Evolutionary conservation across 345 rosid genomes (phyloP).

Genomic region (Eucalyptus lansdowneana): DNA sequence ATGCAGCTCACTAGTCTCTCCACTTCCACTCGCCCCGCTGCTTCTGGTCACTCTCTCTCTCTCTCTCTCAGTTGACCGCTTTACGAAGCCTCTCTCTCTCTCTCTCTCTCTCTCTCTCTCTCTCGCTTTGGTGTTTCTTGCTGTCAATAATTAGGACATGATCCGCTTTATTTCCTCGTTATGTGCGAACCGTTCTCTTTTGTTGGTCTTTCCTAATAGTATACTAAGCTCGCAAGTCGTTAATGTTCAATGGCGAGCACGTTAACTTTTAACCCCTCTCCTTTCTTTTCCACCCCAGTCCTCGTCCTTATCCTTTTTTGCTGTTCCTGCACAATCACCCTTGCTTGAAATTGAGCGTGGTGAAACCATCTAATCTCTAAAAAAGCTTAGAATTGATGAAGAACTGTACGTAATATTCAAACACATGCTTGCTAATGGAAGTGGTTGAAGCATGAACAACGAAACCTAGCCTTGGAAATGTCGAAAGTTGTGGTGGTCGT

Average conservation of each 20-base stretch:
- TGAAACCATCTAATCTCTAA: neutral
- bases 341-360: neutral
- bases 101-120: neutral
- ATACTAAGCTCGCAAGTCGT: neutral
- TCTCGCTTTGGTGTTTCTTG: neutral
- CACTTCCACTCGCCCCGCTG: constrained; percentile 32
- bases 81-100: neutral
- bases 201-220: neutral
- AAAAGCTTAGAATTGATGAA: neutral
- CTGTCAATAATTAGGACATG: neutral
- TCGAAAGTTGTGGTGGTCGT: neutral
- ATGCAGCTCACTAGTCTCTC: constrained; percentile 79
- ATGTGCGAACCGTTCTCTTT: neutral
- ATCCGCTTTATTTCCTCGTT: neutral
- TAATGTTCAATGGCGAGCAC: neutral
- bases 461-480: neutral
- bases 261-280: neutral
- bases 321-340: neutral
- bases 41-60: constrained; percentile 11
- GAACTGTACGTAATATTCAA: neutral
- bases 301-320: constrained; percentile 1
- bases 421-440: neutral
- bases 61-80: neutral
- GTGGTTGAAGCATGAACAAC: neutral
- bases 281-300: neutral